Evolutionary conservation across 2,329 filamentous ascomycete species (phyloP), one percentile per base, ranked within the genome.

Genomic region (Colletotrichum chrysophilum): DNA sequence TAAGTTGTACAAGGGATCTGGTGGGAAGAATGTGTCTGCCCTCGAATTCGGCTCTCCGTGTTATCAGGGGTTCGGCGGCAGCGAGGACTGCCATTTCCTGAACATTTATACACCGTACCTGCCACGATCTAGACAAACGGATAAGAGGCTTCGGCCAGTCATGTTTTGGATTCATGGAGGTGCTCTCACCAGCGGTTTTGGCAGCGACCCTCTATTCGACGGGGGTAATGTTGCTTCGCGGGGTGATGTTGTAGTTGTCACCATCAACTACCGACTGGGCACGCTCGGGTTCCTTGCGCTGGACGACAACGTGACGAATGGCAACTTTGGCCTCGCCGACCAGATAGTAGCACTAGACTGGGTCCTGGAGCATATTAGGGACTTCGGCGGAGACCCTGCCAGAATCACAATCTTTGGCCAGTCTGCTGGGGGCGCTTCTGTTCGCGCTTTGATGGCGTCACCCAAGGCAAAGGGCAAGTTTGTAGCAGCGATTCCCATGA

Each of bases 211-310:
- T 6, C 86, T 85, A 18, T 87, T 85, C 30, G 87, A 88, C 78
- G 86, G 86, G n/a, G 85, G 85, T 4, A 86, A 86, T 76, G 80
- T 88, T 36, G 86, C 85, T 4, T 85, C 87, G 18, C 80, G 87
- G 16, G 87, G 87, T 14, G 87, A 88, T 75, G 84, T 87, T 9
- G 86, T 93, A 0, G 86, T 91, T 4, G 91, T 93, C 9, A 81
- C 84, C 24, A 89, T 92, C 83, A 92, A 93, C 82, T 93, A 93
- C 80, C 89, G 91, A 10, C 82, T 92, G 5, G 87, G 86, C 0
- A 91, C 89, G 0, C 84, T 93, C 1, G 91, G 91, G 1, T 93
- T 91, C 78, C 82, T 93, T 0, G 91, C 91, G 1, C 84, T 92
- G 9, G 78, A 85, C 28, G 85, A 89, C 76, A 85, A 86, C 18